These are phyloP conservation scores for Ricinus communis DNA, from an alignment of 345 rosid species.

Conservation along the genomic window DNA sequence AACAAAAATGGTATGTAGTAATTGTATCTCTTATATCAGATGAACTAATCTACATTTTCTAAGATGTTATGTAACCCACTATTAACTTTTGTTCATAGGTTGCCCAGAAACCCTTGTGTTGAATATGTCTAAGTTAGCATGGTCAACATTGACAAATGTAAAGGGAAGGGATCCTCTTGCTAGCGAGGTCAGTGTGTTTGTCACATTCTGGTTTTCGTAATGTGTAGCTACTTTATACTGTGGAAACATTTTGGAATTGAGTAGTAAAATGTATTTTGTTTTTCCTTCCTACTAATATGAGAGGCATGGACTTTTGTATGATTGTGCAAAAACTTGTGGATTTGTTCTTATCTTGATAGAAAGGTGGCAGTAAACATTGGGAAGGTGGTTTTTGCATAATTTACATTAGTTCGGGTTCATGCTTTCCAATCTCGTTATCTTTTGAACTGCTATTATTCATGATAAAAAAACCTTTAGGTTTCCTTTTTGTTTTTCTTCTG, in stretches of 20 bases:
- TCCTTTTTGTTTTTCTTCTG: not conserved
- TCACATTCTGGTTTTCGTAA: not conserved
- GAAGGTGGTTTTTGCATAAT: not conserved
- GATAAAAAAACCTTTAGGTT: not conserved
- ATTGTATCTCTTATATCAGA: conserved; percentile 9
- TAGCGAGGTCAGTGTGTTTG: conserved; percentile 69
- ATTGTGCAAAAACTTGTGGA: not conserved
- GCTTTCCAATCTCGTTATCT: not conserved
- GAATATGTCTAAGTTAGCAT: conserved; percentile 80
- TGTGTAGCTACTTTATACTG: not conserved
- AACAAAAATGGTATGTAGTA: conserved; percentile 66
- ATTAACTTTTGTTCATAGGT: conserved; percentile 40
- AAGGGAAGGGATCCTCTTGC: conserved; percentile 90
- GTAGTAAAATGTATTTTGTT: not conserved
- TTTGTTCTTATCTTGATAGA: not conserved
- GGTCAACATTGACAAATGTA: conserved; percentile 67
- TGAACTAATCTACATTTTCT: conserved; percentile 2
- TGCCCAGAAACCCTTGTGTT: conserved; percentile 82
- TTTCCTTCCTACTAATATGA: not conserved
- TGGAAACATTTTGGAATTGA: no score
- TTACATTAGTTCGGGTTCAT: not conserved
- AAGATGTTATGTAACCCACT: not conserved
- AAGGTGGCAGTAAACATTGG: not conserved
- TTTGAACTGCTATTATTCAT: no score
- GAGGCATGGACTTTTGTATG: not conserved